phyloP scores from a whole-genome alignment of 345 rosid species.

The Eucalyptus cloeziana region DNA sequence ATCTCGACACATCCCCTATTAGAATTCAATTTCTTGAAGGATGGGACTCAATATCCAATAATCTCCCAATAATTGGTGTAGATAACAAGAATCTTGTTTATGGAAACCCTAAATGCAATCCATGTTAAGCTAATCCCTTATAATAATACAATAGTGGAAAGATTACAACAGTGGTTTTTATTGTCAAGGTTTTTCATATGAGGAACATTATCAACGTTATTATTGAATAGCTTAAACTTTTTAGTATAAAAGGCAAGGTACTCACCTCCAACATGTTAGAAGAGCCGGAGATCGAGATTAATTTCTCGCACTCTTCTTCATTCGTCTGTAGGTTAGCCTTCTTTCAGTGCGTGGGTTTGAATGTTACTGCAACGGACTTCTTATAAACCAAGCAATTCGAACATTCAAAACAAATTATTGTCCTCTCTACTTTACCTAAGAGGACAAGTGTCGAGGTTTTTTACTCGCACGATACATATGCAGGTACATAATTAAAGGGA shows the following conservation, averaged over 20 bases:
- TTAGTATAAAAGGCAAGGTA: neutral
- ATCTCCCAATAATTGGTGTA: neutral
- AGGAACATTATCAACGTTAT: neutral
- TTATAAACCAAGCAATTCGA: neutral
- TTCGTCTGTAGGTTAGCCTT: neutral
- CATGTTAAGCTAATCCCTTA: neutral
- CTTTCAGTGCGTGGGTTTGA: neutral
- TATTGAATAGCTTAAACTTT: neutral
- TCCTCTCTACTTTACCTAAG: neutral
- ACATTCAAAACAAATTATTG: neutral
- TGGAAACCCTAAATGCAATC: neutral
- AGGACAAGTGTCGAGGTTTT: neutral
- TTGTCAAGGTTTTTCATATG: neutral
- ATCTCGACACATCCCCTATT: neutral
- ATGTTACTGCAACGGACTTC: neutral
- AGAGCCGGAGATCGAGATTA: neutral
- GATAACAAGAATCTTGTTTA: neutral
- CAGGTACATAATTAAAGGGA: neutral
- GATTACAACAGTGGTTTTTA: neutral
- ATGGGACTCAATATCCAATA: neutral
- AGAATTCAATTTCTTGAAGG: accelerated
- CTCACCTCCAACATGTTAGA: neutral
- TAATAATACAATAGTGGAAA: neutral
- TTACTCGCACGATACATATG: neutral
- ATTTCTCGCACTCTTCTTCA: neutral